phyloP scores from a whole-genome alignment of 306 rosid genomes.

The Casuarina equisetifolia region DNA sequence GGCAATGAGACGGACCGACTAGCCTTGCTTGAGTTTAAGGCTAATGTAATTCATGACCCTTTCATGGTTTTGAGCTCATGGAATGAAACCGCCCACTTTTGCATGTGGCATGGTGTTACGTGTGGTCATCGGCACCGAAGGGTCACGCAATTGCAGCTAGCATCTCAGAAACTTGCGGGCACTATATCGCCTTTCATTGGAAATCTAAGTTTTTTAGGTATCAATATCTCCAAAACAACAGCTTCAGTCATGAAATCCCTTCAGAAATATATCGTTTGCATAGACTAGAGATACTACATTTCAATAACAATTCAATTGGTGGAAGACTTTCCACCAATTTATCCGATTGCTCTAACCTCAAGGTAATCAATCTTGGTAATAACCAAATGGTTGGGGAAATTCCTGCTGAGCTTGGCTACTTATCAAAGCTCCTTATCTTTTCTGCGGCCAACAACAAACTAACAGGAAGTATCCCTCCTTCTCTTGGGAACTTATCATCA shows the following conservation, averaged over 20 bases:
- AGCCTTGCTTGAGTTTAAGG: background rate
- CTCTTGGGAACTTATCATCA: background rate
- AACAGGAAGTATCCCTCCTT: background rate
- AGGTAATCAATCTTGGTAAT: fast-evolving
- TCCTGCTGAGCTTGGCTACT: background rate
- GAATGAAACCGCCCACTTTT: background rate
- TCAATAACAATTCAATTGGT: background rate
- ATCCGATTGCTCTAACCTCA: background rate
- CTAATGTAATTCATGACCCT: background rate
- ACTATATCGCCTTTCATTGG: background rate
- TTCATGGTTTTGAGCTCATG: background rate
- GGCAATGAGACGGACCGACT: background rate
- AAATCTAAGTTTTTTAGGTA: no score
- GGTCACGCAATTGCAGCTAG: background rate
- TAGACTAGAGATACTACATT: fast-evolving
- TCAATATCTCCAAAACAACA: no score
- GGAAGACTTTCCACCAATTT: background rate
- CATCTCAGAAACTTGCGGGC: background rate
- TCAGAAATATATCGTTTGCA: background rate
- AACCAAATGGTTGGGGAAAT: background rate
- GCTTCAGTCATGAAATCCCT: background rate
- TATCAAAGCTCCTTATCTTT: background rate
- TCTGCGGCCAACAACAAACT: fast-evolving
- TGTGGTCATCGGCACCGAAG: background rate
- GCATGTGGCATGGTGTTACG: background rate